Conservation (phyloP, 257 asterid genomes). For the Solanum etuberosum region DNA sequence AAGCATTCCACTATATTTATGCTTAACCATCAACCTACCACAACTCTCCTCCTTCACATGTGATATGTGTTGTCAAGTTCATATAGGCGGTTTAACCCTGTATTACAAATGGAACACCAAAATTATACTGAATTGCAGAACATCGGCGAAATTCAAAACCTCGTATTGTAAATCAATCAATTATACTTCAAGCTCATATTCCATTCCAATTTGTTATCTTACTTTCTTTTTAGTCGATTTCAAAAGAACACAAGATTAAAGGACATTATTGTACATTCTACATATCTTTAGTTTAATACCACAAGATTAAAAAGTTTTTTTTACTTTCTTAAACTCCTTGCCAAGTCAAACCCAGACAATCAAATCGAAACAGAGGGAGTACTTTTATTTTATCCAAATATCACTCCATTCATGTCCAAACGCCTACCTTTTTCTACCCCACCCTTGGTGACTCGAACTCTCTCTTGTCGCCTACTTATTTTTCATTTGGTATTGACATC, state of each 20-base stretch:
- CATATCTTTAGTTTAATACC: neutral
- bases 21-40: neutral
- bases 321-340: neutral
- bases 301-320: neutral
- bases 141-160: neutral
- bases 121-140: neutral
- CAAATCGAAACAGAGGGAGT: neutral
- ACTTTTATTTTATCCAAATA: neutral
- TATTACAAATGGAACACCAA: neutral
- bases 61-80: neutral
- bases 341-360: neutral
- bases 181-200: neutral
- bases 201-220: neutral
- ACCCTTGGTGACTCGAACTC: neutral
- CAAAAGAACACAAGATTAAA: neutral
- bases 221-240: neutral
- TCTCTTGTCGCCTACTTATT: neutral
- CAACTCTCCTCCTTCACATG: neutral
- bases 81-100: neutral
- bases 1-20: neutral
- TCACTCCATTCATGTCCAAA: neutral
- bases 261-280: neutral
- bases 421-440: neutral
- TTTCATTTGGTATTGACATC: neutral
- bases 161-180: neutral